Evolutionary conservation across 2,329 filamentous ascomycete species (phyloP).

Genomic region (Fusarium staphyleae): DNA sequence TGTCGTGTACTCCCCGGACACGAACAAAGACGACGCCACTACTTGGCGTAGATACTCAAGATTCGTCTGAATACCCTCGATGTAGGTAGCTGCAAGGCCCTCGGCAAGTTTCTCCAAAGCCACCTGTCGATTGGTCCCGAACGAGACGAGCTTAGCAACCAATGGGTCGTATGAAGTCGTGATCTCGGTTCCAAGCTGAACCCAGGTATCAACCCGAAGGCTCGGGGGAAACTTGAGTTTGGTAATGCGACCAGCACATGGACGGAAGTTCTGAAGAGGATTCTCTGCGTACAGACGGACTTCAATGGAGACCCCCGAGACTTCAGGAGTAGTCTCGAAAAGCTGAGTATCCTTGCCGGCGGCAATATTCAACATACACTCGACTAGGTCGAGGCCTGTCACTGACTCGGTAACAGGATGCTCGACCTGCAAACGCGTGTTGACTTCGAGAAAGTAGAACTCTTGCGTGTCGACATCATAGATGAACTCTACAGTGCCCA

Average conservation of each 20-base stretch:
- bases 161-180: slow-evolving; percentile 80
- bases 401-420: slow-evolving; percentile 72
- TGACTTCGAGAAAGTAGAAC: slow-evolving; percentile 59
- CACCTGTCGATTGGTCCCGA: slow-evolving; percentile 63
- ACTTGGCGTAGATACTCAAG: slow-evolving; percentile 45
- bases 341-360: slow-evolving; percentile 10
- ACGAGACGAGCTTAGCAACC: slow-evolving; percentile 77
- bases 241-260: slow-evolving; percentile 65
- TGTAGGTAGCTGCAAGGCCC: slow-evolving; percentile 60
- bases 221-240: slow-evolving; percentile 62
- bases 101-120: slow-evolving; percentile 68
- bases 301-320: slow-evolving; percentile 48
- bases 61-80: slow-evolving; percentile 47
- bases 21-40: slow-evolving; percentile 40
- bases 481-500: slow-evolving; percentile 56
- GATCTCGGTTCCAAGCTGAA: slow-evolving; percentile 72
- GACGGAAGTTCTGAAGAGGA: slow-evolving; percentile 64
- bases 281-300: slow-evolving; percentile 56
- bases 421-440: slow-evolving; percentile 58
- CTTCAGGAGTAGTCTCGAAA: slow-evolving; percentile 16
- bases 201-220: slow-evolving; percentile 69
- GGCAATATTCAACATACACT: slow-evolving; percentile 52
- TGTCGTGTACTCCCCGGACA: slow-evolving; percentile 43
- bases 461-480: slow-evolving; percentile 47
- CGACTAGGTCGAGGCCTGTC: slow-evolving; percentile 75